These are phyloP conservation scores for Rhizopus sp. DNA, from an alignment of 371 early-diverging fungal species.

Conservation along the genomic window DNA sequence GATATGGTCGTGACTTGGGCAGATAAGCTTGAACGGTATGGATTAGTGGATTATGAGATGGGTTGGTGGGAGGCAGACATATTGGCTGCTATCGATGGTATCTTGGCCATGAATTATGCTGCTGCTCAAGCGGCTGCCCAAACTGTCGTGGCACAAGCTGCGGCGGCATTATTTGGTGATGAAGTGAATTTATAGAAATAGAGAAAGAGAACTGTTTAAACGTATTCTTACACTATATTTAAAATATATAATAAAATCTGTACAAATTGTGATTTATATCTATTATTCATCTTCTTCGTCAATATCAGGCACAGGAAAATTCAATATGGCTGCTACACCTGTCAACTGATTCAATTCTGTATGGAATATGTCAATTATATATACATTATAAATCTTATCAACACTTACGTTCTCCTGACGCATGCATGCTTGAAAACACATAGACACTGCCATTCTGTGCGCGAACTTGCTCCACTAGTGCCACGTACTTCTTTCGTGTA, in stretches of 20 bases:
- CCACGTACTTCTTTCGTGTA: conserved; percentile 82
- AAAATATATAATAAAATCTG: background rate
- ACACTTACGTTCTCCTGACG: conserved; percentile 88
- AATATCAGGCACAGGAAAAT: conserved; percentile 75
- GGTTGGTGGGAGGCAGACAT: conserved; percentile 87
- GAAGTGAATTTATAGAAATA: conserved; percentile 31
- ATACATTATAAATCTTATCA: background rate
- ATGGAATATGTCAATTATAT: background rate
- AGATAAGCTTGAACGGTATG: conserved; percentile 74
- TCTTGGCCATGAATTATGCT: conserved; percentile 50
- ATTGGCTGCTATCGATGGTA: conserved; percentile 70
- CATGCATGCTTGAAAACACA: conserved; percentile 91
- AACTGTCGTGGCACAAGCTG: conserved; percentile 49
- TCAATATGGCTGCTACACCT: conserved; percentile 94
- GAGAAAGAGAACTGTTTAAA: conserved; percentile 1
- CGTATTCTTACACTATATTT: background rate
- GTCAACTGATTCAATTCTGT: conserved; percentile 86
- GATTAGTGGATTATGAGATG: conserved; percentile 85
- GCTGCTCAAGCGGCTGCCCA: conserved; percentile 53
- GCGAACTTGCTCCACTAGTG: conserved; percentile 82
- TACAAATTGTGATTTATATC: conserved; percentile 3
- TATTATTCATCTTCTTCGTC: conserved; percentile 60
- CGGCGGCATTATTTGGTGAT: conserved; percentile 48
- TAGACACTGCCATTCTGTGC: conserved; percentile 78
- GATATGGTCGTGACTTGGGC: conserved; percentile 72